A percentile compares a stretch with the other conserved stretches of the same genome.
phyloP scores from a whole-genome alignment of 148 eudicot species.

The Camellia sinensis region DNA sequence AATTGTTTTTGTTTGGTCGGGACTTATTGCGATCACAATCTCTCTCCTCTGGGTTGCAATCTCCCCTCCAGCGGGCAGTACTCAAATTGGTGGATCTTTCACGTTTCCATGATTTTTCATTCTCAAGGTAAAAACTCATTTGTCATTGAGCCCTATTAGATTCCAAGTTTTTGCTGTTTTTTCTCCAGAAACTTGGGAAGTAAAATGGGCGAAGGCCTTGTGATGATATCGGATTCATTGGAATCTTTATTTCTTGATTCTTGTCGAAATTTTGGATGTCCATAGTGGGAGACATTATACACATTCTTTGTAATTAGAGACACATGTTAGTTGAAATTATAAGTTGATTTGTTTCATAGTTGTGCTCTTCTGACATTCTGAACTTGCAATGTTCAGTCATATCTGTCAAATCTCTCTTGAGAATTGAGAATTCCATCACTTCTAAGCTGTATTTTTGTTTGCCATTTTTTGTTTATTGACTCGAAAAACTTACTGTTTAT shows the following conservation, averaged over 20 bases:
- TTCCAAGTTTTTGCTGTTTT: neutral
- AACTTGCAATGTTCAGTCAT: neutral
- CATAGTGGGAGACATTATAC: neutral
- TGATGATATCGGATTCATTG: neutral
- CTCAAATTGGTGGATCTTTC: slow-evolving; percentile 69
- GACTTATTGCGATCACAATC: slow-evolving; percentile 82
- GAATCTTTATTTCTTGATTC: neutral
- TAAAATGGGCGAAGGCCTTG: neutral
- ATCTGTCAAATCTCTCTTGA: neutral
- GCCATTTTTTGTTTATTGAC: too few relatives aligned
- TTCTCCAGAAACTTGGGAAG: slow-evolving; percentile 4
- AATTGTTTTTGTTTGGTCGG: slow-evolving; percentile 86
- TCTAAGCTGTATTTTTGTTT: too few relatives aligned
- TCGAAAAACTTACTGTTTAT: too few relatives aligned
- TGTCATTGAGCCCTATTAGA: neutral
- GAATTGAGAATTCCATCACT: too few relatives aligned
- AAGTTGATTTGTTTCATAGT: neutral
- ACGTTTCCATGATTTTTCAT: slow-evolving; percentile 51
- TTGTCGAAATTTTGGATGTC: slow-evolving; percentile 8
- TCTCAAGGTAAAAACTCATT: neutral
- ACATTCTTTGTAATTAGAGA: slow-evolving; percentile 16
- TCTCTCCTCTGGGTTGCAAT: slow-evolving; percentile 88
- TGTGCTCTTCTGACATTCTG: neutral
- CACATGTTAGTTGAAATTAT: neutral
- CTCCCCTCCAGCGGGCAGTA: slow-evolving; percentile 54